Percentiles rank a stretch among this genome's conserved stretches.
Evolutionary conservation across 345 rosid species (phyloP).

Genomic region (Rhodamnia argentea): DNA sequence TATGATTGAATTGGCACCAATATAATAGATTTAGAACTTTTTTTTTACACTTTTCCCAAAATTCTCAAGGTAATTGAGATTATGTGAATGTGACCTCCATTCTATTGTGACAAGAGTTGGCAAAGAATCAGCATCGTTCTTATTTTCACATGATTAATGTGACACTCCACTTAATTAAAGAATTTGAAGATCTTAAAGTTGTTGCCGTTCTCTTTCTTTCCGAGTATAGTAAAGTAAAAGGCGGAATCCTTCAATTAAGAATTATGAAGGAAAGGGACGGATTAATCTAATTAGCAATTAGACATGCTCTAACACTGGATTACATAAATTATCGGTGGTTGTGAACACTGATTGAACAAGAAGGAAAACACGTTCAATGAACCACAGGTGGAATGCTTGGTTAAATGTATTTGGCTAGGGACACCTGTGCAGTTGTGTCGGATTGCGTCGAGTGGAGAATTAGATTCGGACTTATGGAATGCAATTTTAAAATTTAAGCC

Average conservation of each 20-base stretch:
- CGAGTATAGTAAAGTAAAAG: not conserved
- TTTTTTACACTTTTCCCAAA: too few relatives aligned
- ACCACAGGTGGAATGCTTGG: not conserved
- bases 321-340: not conserved
- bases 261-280: not conserved
- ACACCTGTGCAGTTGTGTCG: too few relatives aligned
- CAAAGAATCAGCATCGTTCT: too few relatives aligned
- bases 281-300: not conserved
- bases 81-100: too few relatives aligned
- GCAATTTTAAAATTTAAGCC: too few relatives aligned
- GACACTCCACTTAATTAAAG: not conserved
- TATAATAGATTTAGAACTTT: too few relatives aligned
- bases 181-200: not conserved
- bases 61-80: not conserved
- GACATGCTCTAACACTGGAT: not conserved
- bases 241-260: not conserved
- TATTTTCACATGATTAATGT: not conserved
- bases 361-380: not conserved
- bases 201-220: not conserved
- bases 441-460: too few relatives aligned
- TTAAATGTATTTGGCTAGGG: too few relatives aligned
- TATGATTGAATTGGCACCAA: too few relatives aligned
- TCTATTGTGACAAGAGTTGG: too few relatives aligned
- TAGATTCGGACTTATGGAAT: too few relatives aligned
- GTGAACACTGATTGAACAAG: not conserved